Percentiles rank a stretch among this genome's conserved stretches.
These are phyloP conservation scores for Platismatia glauca DNA, from an alignment of 495 filamentous ascomycete genomes.

Conservation along the genomic window DNA sequence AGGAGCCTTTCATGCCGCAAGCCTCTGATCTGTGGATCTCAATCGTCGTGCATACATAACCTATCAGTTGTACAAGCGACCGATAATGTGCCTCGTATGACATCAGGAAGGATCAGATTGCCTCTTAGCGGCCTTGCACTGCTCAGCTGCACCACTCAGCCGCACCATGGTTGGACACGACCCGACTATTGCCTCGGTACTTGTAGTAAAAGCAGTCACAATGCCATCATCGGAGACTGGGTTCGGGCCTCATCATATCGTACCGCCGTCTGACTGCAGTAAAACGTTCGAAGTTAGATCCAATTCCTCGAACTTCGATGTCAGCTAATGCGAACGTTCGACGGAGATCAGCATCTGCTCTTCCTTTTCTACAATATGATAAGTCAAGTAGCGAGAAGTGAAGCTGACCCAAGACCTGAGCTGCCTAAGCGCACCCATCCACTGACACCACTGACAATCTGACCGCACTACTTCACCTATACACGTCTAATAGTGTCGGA, in stretches of 20 bases:
- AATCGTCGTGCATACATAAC: background rate
- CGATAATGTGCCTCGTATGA: background rate
- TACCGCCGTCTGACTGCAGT: background rate
- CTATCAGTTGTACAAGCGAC: background rate
- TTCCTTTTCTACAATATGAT: background rate
- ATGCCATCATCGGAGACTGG: background rate
- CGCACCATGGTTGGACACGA: too few relatives aligned
- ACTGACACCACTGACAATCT: too few relatives aligned
- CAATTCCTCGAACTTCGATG: background rate
- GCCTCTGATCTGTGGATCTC: too few relatives aligned
- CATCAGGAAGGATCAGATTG: slow-evolving; percentile 4
- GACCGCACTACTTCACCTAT: background rate
- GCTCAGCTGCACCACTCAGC: background rate
- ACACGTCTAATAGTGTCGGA: background rate
- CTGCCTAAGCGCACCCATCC: background rate
- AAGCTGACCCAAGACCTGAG: background rate
- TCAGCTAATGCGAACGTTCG: background rate
- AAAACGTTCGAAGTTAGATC: background rate
- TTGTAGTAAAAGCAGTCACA: background rate
- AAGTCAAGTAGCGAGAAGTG: background rate
- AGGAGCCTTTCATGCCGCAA: too few relatives aligned
- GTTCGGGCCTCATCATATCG: background rate
- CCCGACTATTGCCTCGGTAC: too few relatives aligned
- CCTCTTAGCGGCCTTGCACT: background rate
- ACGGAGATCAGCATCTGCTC: background rate